Percentiles rank a stretch among this genome's conserved stretches.
Conservation (phyloP, 805 yeast species). For the Metschnikowia matae region DNA sequence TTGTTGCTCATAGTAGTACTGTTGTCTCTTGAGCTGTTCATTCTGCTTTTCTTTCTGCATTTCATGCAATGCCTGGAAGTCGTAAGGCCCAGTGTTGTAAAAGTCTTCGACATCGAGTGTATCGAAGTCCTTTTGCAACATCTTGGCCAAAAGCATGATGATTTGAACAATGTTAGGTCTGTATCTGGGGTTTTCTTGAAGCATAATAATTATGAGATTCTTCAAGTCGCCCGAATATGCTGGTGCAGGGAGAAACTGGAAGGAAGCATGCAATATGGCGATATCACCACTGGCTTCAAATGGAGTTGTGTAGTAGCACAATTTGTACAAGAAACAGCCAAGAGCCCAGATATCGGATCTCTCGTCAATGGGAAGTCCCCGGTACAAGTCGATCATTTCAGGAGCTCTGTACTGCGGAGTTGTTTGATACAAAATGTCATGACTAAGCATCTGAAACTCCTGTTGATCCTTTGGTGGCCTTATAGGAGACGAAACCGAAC, state of each 20-base stretch:
- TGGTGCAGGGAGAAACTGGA: constrained; percentile 70
- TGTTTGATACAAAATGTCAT: constrained; percentile 84
- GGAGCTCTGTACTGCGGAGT: constrained; percentile 96
- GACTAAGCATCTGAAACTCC: constrained; percentile 71
- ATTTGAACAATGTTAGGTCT: constrained; percentile 90
- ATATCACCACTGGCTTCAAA: constrained; percentile 85
- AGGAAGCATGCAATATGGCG: constrained; percentile 81
- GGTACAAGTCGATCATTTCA: constrained; percentile 88
- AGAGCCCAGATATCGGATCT: constrained; percentile 96
- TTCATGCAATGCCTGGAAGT: constrained; percentile 51
- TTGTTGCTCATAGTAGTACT: constrained; percentile 40
- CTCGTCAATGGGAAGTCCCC: constrained; percentile 82
- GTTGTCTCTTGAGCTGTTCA: constrained; percentile 34
- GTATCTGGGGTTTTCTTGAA: constrained; percentile 74
- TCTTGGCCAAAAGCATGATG: constrained; percentile 55
- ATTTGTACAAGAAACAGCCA: constrained; percentile 85
- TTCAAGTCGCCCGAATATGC: constrained; percentile 66
- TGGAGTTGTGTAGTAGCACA: constrained; percentile 92
- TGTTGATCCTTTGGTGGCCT: constrained; percentile 72
- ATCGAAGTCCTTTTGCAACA: constrained; percentile 35
- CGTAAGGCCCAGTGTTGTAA: constrained; percentile 50
- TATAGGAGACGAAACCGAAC: constrained; percentile 69
- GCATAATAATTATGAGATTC: constrained; percentile 70
- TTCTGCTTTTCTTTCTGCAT: constrained; percentile 42
- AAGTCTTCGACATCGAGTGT: constrained; percentile 37